Evolutionary conservation across 768 basidiomycete species (phyloP), one percentile per base, ranked within the genome.

Genomic region (Mycena filopes): DNA sequence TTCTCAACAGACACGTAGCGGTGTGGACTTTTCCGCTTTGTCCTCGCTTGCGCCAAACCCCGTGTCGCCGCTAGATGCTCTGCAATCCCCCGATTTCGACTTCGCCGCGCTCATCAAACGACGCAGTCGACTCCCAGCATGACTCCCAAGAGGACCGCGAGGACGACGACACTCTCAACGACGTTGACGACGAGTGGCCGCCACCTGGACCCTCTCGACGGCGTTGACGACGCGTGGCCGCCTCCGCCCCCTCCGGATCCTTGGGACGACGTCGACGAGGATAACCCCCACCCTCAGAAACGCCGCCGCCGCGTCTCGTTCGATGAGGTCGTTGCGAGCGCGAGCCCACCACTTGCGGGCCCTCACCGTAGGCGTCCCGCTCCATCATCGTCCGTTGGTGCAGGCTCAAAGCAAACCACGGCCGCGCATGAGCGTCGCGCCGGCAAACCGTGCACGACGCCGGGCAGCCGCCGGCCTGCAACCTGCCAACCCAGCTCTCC

Each of bases 361-460:
- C 49, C 50, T 5, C 60, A 54, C 51, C 51, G 50, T 42, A 41
- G 5, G 4, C 42, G 51, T 15, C 42, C 60, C 3, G 40, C 48
- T 2, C 42, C 50, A 20, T 48, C 47, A 5, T 18, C 25, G 3
- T 12, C 21, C 15, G 18, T 9, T 6, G 6, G n/a, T 8, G 12
- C 2, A 10, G 5, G 36, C 11, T 11, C 31, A 6, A 26, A 50
- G 29, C 36, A 45, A 23, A 1, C 29, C 13, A 15, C 26, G 4
- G 29, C 21, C 13, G 43, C 42, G 16, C 25, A 21, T 7, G 4
- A 9, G 2, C 50, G 60, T 16, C 50, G 50, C 10, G 13, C 18
- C 3, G 31, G 21, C 20, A 50, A 49, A 6, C n/a, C 51, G 51
- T 42, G 7, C 23, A 1, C 53, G 46, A 33, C 3, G 26, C 33